Conservation (phyloP, 345 rosid species). For the Salix koriyanagi region DNA sequence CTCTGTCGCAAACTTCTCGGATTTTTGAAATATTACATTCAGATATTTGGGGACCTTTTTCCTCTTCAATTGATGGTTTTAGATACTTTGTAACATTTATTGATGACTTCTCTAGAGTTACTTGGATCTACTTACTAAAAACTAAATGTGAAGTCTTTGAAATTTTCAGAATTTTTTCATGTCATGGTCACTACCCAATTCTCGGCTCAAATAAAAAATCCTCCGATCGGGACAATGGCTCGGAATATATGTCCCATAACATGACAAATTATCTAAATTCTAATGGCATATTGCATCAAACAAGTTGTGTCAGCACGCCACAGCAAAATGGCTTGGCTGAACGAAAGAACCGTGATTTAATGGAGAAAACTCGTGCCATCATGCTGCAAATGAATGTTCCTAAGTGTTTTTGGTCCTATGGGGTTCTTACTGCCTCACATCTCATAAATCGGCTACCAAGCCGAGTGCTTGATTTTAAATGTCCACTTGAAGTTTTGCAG, state of each 20-base stretch:
- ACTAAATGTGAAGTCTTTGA: background rate
- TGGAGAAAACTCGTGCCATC: background rate
- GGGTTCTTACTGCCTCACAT: too few relatives aligned
- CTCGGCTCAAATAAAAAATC: background rate
- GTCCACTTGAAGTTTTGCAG: background rate
- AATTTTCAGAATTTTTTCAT: too few relatives aligned
- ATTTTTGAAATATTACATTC: too few relatives aligned
- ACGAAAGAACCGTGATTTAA: background rate
- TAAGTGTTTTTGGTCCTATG: too few relatives aligned
- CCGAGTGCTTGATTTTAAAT: too few relatives aligned
- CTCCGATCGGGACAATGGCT: background rate
- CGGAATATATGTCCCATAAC: background rate
- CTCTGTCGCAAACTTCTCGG: too few relatives aligned
- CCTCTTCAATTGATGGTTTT: background rate
- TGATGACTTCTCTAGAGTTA: background rate
- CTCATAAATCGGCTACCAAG: too few relatives aligned
- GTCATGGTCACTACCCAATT: too few relatives aligned
- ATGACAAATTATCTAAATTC: background rate
- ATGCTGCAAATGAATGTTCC: conserved; percentile 2
- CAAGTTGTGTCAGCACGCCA: background rate
- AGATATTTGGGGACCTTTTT: too few relatives aligned
- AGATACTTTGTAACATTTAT: background rate
- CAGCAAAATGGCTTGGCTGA: background rate
- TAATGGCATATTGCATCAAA: background rate
- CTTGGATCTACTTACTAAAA: background rate